Evolutionary conservation across 768 basidiomycete species (phyloP).

Genomic region (Leccinum imitatum): DNA sequence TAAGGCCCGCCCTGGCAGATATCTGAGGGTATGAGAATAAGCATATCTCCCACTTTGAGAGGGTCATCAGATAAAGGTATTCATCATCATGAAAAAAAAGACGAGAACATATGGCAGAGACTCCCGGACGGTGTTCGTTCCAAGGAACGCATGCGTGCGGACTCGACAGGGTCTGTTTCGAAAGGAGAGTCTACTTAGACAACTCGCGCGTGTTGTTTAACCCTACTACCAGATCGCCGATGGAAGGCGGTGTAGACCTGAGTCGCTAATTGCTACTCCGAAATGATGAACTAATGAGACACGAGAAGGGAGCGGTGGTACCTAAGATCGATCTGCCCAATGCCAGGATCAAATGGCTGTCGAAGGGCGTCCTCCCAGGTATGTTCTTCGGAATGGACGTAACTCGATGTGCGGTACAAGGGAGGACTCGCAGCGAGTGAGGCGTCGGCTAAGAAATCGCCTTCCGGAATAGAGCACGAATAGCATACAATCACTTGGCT

Average conservation of each 20-base stretch:
- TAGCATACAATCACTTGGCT: conserved; percentile 8
- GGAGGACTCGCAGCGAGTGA: conserved; percentile 12
- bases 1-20: conserved; percentile 52
- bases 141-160: no score
- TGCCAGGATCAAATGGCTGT: conserved; percentile 44
- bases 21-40: conserved; percentile 61
- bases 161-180: no score
- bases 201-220: no score
- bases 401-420: conserved; percentile 14
- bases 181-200: no score
- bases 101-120: no score
- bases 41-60: conserved; percentile 50
- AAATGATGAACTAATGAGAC: no score
- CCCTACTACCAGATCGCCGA: no score
- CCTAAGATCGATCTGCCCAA: conserved; percentile 20
- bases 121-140: no score
- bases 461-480: neutral
- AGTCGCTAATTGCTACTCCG: no score
- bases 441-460: conserved; percentile 17
- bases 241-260: no score
- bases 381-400: conserved; percentile 32
- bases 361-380: conserved; percentile 45
- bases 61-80: neutral
- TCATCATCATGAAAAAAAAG: neutral
- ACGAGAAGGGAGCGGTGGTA: no score